Evolutionary conservation across 1,284 basidiomycete genomes (phyloP), one percentile per base, ranked within the genome.

Genomic region (Microbotryum scabiosae): DNA sequence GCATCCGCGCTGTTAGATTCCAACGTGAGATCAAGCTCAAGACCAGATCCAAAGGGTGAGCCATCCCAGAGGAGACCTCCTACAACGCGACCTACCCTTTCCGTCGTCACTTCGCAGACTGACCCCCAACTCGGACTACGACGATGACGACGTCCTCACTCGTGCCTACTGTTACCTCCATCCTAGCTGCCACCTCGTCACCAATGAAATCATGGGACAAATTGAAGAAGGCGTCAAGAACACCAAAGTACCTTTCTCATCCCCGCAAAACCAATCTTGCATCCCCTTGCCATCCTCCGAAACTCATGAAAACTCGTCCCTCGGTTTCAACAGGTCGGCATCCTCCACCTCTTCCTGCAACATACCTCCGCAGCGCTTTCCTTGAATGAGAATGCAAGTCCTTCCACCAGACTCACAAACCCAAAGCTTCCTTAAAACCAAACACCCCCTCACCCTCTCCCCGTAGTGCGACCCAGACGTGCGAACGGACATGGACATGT

Each of bases 111-210:
- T 18, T 41, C 36, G 12, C 30, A 30, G 16, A 41, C 16, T 18
- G 36, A 41, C 36, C 30, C 30, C 8, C 8, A 6, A 18, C 36
- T 18, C 36, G 36, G 36, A 41, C 36, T 41, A 8, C 0, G 8
- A 30, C 30, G 30, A 30, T 9, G 30, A 30, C 10, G 30, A 30
- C 30, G 30, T 30, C 30, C 8, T 30, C 30, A 30, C 30, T 30
- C 30, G 30, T 30, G 30, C 30, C 8, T 30, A 30, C 30, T 8
- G 30, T 30, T 45, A 14, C 2, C 9, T 21, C 14, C 9, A 63
- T 57, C 57, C 71, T 64, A 73, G 76, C 16, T 75, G 73, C 65
- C 73, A 77, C 56, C 67, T 77, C 36, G 70, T 77, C 61, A 76
- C 75, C 5, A 53, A 70, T 44, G 75, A 77, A 57, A 70, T 77